These are phyloP conservation scores for Botrytis tulipae DNA, from an alignment of 2,329 filamentous ascomycete genomes.

Conservation along the genomic window DNA sequence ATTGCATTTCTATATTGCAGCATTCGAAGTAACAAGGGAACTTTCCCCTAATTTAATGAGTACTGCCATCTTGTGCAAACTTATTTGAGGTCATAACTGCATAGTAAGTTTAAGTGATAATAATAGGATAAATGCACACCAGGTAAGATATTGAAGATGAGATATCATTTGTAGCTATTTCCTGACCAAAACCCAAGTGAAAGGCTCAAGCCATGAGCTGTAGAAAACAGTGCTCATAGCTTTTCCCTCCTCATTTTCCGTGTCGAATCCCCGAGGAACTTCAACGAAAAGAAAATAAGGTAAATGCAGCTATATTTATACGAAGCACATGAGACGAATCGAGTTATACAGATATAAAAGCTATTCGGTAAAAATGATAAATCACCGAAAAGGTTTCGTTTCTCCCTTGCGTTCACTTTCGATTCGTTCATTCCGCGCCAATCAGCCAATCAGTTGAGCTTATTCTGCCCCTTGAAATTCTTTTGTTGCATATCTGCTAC, in stretches of 20 bases:
- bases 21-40: background rate
- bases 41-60: background rate
- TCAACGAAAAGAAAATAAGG: background rate
- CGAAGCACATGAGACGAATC: background rate
- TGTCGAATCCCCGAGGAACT: background rate
- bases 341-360: background rate
- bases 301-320: background rate
- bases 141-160: no score
- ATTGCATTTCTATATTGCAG: background rate
- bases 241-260: background rate
- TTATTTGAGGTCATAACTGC: background rate
- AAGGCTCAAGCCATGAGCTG: no score
- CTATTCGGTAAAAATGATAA: background rate
- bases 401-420: background rate
- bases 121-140: background rate
- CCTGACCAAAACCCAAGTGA: no score
- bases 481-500: conserved; percentile 4
- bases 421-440: background rate
- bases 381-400: background rate
- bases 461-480: background rate
- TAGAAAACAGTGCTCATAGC: background rate
- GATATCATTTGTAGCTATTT: no score
- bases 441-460: background rate
- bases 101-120: background rate
- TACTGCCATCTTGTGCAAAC: no score